Percentiles rank a stretch among this genome's conserved stretches.
Evolutionary conservation across 208 protist genomes (phyloP).

Genomic region (Perkinsela sp.): DNA sequence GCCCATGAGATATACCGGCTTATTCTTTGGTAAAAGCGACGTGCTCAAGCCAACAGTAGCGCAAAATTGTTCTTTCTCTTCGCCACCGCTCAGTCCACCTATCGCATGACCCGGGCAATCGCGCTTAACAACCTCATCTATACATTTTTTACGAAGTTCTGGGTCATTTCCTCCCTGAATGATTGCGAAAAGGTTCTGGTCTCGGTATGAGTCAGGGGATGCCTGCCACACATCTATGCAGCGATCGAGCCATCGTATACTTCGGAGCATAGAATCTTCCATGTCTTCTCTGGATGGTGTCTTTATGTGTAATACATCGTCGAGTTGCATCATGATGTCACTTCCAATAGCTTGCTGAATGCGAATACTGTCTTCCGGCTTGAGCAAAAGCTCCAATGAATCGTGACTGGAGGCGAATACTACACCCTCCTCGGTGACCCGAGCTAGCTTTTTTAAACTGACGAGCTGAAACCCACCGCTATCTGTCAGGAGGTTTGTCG

Average conservation of each 20-base stretch:
- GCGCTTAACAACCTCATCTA: slow-evolving; percentile 69
- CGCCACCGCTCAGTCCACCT: slow-evolving; percentile 89
- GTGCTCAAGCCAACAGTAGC: slow-evolving; percentile 67
- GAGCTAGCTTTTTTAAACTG: slow-evolving; percentile 74
- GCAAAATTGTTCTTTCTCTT: slow-evolving; percentile 91
- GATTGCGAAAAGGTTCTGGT: slow-evolving; percentile 95
- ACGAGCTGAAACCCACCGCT: slow-evolving; percentile 96
- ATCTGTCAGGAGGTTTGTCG: slow-evolving; percentile 82
- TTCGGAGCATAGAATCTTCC: slow-evolving; percentile 77
- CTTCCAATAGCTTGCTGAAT: slow-evolving; percentile 93
- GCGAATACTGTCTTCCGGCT: slow-evolving; percentile 85
- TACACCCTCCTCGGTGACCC: slow-evolving; percentile 94
- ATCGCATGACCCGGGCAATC: slow-evolving; percentile 89
- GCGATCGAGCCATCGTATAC: slow-evolving; percentile 89
- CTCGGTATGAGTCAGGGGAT: slow-evolving; percentile 59
- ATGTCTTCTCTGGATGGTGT: slow-evolving; percentile 49
- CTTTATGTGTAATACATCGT: slow-evolving; percentile 80
- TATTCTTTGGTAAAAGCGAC: slow-evolving; percentile 42
- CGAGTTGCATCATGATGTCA: slow-evolving; percentile 98
- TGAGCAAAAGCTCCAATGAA: slow-evolving; percentile 70
- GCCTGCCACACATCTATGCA: slow-evolving; percentile 29
- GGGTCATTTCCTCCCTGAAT: slow-evolving; percentile 82
- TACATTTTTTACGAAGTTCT: slow-evolving; percentile 52
- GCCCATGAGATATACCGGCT: slow-evolving; percentile 94
- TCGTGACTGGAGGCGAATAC: slow-evolving; percentile 90